These are phyloP conservation scores for Colletotrichum chlorophyti DNA, from an alignment of 2,329 filamentous ascomycete genomes.

Conservation along the genomic window DNA sequence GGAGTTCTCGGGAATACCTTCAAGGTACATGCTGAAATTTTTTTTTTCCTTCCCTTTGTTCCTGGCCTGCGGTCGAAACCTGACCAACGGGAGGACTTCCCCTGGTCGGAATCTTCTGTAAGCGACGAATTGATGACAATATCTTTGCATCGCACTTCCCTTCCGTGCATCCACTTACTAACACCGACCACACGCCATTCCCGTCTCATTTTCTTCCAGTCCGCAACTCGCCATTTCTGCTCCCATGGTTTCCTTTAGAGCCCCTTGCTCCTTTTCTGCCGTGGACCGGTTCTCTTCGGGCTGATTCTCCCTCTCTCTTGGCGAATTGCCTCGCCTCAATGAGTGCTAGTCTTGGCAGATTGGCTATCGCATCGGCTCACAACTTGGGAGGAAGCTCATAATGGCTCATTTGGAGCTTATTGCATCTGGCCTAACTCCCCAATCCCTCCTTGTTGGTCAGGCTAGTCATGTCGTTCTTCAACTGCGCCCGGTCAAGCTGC, in stretches of 20 bases:
- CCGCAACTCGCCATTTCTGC: not conserved
- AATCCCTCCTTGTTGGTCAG: not conserved
- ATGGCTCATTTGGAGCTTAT: not conserved
- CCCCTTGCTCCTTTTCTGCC: not conserved
- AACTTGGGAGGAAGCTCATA: too few relatives aligned
- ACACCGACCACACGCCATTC: not conserved
- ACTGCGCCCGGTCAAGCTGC: conserved; percentile 25
- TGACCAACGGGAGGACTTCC: not conserved
- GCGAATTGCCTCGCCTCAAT: not conserved
- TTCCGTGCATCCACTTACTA: not conserved
- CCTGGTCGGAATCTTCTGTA: not conserved
- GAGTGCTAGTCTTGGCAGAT: not conserved
- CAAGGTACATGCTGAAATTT: not conserved
- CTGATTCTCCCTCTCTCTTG: not conserved
- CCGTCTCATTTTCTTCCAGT: not conserved
- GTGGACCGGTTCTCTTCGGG: not conserved
- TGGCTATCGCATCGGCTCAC: not conserved
- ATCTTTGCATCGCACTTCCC: not conserved
- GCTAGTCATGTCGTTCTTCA: not conserved
- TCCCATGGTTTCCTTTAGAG: not conserved
- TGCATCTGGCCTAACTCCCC: too few relatives aligned
- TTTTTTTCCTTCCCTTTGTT: not conserved
- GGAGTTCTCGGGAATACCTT: conserved; percentile 22
- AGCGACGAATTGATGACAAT: conserved; percentile 10
- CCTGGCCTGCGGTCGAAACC: too few relatives aligned